These are phyloP conservation scores for Leptodermis oblonga DNA, from an alignment of 257 asterid genomes.

Conservation along the genomic window DNA sequence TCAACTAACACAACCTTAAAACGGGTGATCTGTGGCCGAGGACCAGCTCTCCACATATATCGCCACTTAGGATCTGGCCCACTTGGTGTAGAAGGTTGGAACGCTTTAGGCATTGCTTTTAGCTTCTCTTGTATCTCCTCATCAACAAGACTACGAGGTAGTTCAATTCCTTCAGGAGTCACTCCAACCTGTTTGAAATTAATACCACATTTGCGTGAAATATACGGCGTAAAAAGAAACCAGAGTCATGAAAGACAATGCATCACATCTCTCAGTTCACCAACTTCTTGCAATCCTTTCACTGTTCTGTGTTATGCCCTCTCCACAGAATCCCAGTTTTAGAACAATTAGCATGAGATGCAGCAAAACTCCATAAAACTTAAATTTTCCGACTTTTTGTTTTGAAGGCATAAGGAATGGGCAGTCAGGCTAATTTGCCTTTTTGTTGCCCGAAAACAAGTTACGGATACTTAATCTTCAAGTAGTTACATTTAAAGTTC, in stretches of 20 bases:
- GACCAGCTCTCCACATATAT: conserved; percentile 98
- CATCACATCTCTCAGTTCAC: neutral
- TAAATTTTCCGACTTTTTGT: neutral
- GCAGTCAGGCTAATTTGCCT: neutral
- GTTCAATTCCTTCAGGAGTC: conserved; percentile 98
- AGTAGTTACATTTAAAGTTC: neutral
- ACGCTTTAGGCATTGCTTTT: conserved; percentile 57
- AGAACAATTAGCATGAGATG: neutral
- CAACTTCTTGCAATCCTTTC: neutral
- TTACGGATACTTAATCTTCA: neutral
- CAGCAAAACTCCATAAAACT: neutral
- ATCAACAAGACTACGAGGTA: conserved; percentile 93
- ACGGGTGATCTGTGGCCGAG: conserved; percentile 64
- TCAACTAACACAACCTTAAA: conserved; percentile 54
- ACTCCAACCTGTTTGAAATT: conserved; percentile 74
- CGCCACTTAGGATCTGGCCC: conserved; percentile 99
- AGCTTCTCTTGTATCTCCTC: conserved; percentile 82
- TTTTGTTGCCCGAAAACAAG: no score
- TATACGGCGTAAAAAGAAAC: neutral
- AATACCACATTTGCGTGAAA: neutral
- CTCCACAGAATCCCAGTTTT: neutral
- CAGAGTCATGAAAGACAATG: neutral
- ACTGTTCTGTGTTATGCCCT: neutral
- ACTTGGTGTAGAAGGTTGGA: conserved; percentile 56
- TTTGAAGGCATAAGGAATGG: neutral